These are phyloP conservation scores for Eutypa lata DNA, from an alignment of 2,329 filamentous ascomycete genomes.

Conservation along the genomic window DNA sequence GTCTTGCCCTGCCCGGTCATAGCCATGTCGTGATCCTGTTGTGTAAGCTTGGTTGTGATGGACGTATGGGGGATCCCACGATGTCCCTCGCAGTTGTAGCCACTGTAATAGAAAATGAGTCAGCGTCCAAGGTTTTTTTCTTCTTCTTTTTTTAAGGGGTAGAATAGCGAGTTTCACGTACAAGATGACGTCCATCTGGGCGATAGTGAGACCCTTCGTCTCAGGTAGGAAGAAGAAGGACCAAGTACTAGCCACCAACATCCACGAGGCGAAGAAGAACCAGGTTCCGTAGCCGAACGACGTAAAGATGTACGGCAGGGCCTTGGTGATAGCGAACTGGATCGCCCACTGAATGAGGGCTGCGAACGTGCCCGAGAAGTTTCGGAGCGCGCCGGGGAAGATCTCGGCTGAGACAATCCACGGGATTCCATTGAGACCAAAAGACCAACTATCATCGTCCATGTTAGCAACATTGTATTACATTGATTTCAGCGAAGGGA, in stretches of 20 bases:
- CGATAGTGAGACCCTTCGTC: background rate
- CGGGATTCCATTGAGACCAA: constrained; percentile 42
- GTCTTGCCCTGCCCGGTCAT: background rate
- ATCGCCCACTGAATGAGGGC: constrained; percentile 40
- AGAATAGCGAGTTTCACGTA: background rate
- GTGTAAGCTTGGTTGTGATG: background rate
- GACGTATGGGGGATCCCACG: constrained; percentile 3
- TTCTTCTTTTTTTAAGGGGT: no score
- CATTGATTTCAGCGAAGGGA: no score
- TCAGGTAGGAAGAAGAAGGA: background rate
- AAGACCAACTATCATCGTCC: constrained; percentile 36
- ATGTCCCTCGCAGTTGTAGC: constrained; percentile 3
- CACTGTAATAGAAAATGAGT: background rate
- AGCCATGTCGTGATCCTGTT: constrained; percentile 1
- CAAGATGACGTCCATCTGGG: background rate
- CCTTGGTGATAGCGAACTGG: constrained; percentile 41
- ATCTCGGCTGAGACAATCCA: constrained; percentile 45
- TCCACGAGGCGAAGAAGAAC: constrained; percentile 55
- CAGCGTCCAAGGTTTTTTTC: no score
- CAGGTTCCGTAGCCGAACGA: constrained; percentile 48
- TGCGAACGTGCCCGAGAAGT: constrained; percentile 38
- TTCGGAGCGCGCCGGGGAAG: constrained; percentile 41
- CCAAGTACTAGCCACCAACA: constrained; percentile 21
- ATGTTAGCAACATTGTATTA: no score
- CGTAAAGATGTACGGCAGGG: constrained; percentile 42